Conservation (phyloP, 2,329 filamentous ascomycete genomes). For the Sarocladium strictum region DNA sequence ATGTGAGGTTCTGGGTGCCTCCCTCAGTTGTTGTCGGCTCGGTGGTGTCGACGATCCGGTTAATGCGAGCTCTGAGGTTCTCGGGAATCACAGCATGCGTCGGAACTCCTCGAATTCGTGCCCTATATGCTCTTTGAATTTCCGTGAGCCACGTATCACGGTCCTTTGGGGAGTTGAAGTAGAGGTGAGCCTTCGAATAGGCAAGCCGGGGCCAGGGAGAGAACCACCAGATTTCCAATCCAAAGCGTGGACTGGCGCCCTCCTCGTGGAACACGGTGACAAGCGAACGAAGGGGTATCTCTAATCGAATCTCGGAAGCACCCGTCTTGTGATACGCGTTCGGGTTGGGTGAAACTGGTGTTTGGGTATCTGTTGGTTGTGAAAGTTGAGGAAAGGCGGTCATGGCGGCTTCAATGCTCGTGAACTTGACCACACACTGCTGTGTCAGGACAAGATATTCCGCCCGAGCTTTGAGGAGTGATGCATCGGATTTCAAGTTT, state of each 20-base stretch:
- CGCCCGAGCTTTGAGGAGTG: constrained; percentile 41
- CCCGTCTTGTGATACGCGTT: constrained; percentile 22
- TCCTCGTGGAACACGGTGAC: constrained; percentile 49
- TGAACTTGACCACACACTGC: constrained; percentile 44
- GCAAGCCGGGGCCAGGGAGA: constrained; percentile 35
- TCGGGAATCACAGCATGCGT: constrained; percentile 33
- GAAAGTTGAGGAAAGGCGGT: constrained; percentile 40
- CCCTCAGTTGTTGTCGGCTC: constrained; percentile 29
- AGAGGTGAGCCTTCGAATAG: constrained; percentile 42
- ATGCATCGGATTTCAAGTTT: constrained; percentile 42
- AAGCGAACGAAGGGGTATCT: constrained; percentile 44
- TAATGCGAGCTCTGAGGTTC: constrained; percentile 42
- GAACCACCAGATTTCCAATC: constrained; percentile 53
- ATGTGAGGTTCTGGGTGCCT: constrained; percentile 33
- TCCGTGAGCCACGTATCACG: constrained; percentile 44
- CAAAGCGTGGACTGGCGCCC: constrained; percentile 41
- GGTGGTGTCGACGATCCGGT: constrained; percentile 37
- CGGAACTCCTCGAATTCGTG: constrained; percentile 28
- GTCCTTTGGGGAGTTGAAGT: constrained; percentile 42
- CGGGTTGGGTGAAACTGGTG: constrained; percentile 17
- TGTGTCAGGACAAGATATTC: constrained; percentile 48
- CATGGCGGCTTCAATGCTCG: constrained; percentile 39
- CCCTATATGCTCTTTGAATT: constrained; percentile 36
- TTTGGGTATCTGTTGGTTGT: constrained; percentile 16
- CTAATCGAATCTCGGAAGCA: constrained; percentile 33